Percentiles rank a stretch among this genome's conserved stretches.
phyloP scores from a whole-genome alignment of 2,329 filamentous ascomycete species.

The Alternaria arbusti region DNA sequence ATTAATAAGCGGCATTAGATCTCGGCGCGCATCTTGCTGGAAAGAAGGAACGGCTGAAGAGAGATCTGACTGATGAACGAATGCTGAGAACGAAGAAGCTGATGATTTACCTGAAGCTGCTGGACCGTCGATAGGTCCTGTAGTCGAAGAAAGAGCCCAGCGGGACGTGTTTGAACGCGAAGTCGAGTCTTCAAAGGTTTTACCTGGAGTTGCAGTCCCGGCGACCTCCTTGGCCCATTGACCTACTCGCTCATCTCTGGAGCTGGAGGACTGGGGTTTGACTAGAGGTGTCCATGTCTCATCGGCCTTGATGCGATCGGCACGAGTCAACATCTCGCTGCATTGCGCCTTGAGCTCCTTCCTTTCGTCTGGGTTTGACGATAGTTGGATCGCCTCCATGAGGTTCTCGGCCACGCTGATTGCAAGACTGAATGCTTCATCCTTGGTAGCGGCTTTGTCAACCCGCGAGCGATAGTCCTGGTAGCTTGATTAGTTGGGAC shows the following conservation, averaged over 20 bases:
- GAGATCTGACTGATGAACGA: background rate
- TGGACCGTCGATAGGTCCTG: slow-evolving; percentile 2
- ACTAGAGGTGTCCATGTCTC: slow-evolving; percentile 30
- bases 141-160: slow-evolving; percentile 12
- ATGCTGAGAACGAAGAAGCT: slow-evolving; percentile 11
- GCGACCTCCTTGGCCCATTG: slow-evolving; percentile 34
- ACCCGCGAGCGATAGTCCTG: slow-evolving; percentile 52
- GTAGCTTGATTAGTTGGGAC: slow-evolving; percentile 23
- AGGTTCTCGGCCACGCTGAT: slow-evolving; percentile 81
- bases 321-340: slow-evolving; percentile 71
- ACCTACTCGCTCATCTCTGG: slow-evolving; percentile 23
- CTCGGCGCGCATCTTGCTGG: background rate
- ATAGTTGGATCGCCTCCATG: slow-evolving; percentile 74
- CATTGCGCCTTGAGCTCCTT: slow-evolving; percentile 71
- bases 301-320: slow-evolving; percentile 74
- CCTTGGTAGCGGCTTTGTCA: slow-evolving; percentile 58
- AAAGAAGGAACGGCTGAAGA: background rate
- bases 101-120: slow-evolving; percentile 25
- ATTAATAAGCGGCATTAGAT: slow-evolving; percentile 11
- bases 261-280: slow-evolving; percentile 8
- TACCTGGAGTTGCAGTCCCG: slow-evolving; percentile 1
- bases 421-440: slow-evolving; percentile 74
- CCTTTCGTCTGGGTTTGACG: slow-evolving; percentile 68
- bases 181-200: background rate
- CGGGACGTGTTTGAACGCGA: slow-evolving; percentile 13